These are phyloP conservation scores for Aphanomyces invadans DNA, from an alignment of 352 stramenopile genomes.

Conservation along the genomic window DNA sequence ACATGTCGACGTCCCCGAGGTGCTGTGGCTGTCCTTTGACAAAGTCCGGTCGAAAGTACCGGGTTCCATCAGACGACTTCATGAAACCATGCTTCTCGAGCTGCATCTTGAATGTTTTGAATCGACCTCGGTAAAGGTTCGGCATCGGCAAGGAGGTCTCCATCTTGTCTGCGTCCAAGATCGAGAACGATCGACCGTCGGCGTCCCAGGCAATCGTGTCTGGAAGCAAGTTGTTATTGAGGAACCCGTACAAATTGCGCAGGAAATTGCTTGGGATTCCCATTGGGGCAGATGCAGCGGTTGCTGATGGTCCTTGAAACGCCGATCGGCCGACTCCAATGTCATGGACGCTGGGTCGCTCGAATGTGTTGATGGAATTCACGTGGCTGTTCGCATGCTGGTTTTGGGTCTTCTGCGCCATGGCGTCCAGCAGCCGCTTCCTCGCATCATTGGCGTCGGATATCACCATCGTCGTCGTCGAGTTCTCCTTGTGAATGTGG, in stretches of 20 bases:
- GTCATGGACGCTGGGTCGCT: conserved; percentile 2
- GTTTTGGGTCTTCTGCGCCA: conserved; percentile 1
- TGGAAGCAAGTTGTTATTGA: conserved; percentile 22
- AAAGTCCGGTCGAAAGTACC: conserved; percentile 24
- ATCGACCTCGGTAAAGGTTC: conserved; percentile 20
- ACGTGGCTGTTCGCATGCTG: not conserved
- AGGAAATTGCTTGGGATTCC: conserved; percentile 21
- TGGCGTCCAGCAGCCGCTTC: conserved; percentile 10
- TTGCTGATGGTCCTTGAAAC: not conserved
- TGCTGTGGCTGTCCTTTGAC: conserved; percentile 23
- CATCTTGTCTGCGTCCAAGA: conserved; percentile 21
- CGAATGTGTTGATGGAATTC: not conserved
- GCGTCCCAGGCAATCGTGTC: conserved; percentile 24
- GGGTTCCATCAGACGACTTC: conserved; percentile 20
- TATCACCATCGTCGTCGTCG: conserved; percentile 3
- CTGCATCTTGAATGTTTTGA: conserved; percentile 25
- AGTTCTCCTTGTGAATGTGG: no score
- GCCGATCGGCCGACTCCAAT: not conserved
- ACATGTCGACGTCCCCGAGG: conserved; percentile 9
- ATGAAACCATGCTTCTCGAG: conserved; percentile 24
- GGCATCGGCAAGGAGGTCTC: conserved; percentile 21
- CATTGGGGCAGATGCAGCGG: not conserved
- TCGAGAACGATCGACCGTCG: conserved; percentile 23
- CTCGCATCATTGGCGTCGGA: not conserved
- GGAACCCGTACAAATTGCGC: conserved; percentile 21